Conservation (phyloP, 2,329 filamentous ascomycete species). For the Talaromyces marneffei region DNA sequence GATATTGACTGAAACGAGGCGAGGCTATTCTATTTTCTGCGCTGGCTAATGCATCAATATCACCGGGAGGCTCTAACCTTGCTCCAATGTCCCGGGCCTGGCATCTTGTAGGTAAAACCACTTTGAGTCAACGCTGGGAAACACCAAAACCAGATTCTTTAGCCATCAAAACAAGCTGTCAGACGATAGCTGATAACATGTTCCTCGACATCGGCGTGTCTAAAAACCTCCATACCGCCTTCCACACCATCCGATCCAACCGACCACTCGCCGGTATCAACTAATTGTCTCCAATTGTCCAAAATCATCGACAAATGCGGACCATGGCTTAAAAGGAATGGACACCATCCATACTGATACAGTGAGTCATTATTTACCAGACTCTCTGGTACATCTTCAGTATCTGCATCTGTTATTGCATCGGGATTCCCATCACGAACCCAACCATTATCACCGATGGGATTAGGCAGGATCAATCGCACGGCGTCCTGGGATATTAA, state of each 20-base stretch:
- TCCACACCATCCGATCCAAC: conserved; percentile 22
- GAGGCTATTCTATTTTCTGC: too few relatives aligned
- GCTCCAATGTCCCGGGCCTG: too few relatives aligned
- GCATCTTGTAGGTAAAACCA: too few relatives aligned
- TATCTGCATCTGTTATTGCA: neutral
- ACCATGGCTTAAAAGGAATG: conserved; percentile 1
- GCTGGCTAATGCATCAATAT: too few relatives aligned
- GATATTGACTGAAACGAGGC: too few relatives aligned
- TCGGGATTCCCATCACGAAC: neutral
- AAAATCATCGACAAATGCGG: conserved; percentile 23
- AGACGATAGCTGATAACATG: conserved; percentile 20
- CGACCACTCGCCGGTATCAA: conserved; percentile 24
- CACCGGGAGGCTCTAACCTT: too few relatives aligned
- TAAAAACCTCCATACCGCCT: conserved; percentile 27
- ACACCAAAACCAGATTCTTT: neutral
- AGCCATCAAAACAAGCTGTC: neutral
- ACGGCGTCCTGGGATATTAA: too few relatives aligned
- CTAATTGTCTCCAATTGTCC: conserved; percentile 21
- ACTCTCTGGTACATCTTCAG: neutral
- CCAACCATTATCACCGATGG: neutral
- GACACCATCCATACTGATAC: neutral
- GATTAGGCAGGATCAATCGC: neutral
- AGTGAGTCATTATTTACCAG: conserved; percentile 1
- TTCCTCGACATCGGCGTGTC: conserved; percentile 25
- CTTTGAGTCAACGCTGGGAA: too few relatives aligned